phyloP scores from a whole-genome alignment of 306 rosid genomes.

The Rosa multiflora region DNA sequence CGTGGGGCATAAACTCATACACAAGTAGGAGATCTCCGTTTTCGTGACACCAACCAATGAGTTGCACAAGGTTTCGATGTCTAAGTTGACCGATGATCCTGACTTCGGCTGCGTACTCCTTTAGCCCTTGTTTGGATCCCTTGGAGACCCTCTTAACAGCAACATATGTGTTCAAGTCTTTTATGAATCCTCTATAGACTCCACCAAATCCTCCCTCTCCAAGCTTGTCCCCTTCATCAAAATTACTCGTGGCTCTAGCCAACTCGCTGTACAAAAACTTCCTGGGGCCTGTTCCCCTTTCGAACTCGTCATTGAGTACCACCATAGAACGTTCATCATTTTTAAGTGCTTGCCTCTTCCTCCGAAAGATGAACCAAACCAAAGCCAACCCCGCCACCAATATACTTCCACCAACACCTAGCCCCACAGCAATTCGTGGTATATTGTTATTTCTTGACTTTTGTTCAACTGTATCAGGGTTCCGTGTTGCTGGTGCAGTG shows the following conservation, averaged over 20 bases:
- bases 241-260: background rate
- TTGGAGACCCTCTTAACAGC: background rate
- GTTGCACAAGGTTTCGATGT: slow-evolving; percentile 1
- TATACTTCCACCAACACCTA: background rate
- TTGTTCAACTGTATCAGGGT: background rate
- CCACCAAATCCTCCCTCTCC: slow-evolving; percentile 6
- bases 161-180: background rate
- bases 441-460: background rate
- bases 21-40: background rate
- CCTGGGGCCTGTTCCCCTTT: background rate
- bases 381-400: background rate
- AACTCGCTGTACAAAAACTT: background rate
- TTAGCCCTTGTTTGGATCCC: background rate
- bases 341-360: background rate
- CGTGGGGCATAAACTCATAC: background rate
- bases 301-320: background rate
- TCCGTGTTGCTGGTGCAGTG: background rate
- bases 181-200: background rate
- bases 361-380: background rate
- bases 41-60: slow-evolving; percentile 3
- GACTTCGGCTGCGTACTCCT: background rate
- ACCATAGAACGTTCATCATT: background rate
- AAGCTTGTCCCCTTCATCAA: background rate
- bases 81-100: background rate
- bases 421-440: background rate